Evolutionary conservation across 768 basidiomycete genomes (phyloP), one percentile per base, ranked within the genome.

Genomic region (Sporobolomyces phaffii): DNA sequence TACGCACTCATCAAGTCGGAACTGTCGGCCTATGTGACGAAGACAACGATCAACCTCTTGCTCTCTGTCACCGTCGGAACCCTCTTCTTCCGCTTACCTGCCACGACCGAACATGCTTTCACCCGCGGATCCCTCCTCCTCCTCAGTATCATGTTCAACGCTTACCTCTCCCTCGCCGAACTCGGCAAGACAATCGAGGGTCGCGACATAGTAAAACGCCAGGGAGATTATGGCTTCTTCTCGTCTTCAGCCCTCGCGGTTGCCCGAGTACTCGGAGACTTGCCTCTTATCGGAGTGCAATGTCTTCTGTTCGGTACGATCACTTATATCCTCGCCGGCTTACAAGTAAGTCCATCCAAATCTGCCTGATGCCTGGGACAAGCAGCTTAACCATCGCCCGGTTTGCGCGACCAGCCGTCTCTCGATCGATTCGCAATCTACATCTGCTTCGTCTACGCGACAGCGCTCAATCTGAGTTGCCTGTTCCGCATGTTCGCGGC

Each of bases 121-220:
- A 91, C 91, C n/a, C 84, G 91, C 69, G 90, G 89, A 41, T 82
- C 88, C 78, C 84, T 91, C 34, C 83, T 93, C 58, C 91, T 92
- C 76, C 76, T 81, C 60, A 78, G 77, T 3, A 64, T 73, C 68
- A 64, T 67, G 68, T 69, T 69, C 61, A 73, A 72, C 54, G 83
- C 83, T 73, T 79, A 89, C 57, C 85, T 88, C 71, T 86, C 86
- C 0, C 78, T 79, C 75, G 77, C 77, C 34, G 79, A 80, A 72
- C 74, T 64, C 71, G 79, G 74, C 3, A 79, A 81, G 52, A 86
- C 89, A 78, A 89, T 91, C 87, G 70, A 86, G 51, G 89, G 90
- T 45, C 84, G 90, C 7, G 86, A 89, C 0, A 87, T 81, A 68
- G 76, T 81, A 61, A 80, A 78, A 73, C 77, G 80, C 60, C 81